A percentile compares a stretch with the other conserved stretches of the same genome.
These are phyloP conservation scores for Ensete ventricosum DNA, from an alignment of 176 grass and related monocot genomes.

Conservation along the genomic window DNA sequence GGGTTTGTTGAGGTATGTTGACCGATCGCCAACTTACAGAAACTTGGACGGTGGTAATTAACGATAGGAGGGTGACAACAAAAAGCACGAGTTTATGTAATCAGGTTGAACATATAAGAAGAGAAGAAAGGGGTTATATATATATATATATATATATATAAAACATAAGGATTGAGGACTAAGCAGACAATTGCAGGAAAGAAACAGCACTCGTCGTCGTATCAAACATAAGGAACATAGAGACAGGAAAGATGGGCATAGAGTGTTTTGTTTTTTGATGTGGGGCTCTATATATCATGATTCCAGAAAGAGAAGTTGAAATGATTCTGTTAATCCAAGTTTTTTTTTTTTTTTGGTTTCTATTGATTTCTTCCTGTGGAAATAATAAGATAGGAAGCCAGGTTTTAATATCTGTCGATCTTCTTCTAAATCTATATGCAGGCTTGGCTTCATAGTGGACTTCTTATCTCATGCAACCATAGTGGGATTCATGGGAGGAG, in stretches of 20 bases:
- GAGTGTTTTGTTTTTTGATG: too few relatives aligned
- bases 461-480: slow-evolving; percentile 89
- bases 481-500: slow-evolving; percentile 93
- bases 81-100: not conserved
- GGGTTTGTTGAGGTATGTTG: slow-evolving; percentile 52
- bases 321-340: too few relatives aligned
- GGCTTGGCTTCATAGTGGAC: slow-evolving; percentile 90
- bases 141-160: too few relatives aligned
- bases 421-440: not conserved
- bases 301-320: not conserved
- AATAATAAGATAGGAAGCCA: not conserved
- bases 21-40: not conserved
- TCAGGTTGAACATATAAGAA: not conserved
- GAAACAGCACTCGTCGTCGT: too few relatives aligned
- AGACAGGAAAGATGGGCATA: too few relatives aligned
- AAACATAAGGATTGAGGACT: too few relatives aligned
- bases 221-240: too few relatives aligned
- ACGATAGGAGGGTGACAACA: not conserved
- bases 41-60: not conserved
- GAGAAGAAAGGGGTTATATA: too few relatives aligned
- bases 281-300: not conserved
- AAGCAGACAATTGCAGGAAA: too few relatives aligned
- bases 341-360: too few relatives aligned
- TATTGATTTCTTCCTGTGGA: not conserved
- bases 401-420: not conserved